phyloP scores from a whole-genome alignment of 148 eudicot species.

The Amaranthus hypochondriacus region DNA sequence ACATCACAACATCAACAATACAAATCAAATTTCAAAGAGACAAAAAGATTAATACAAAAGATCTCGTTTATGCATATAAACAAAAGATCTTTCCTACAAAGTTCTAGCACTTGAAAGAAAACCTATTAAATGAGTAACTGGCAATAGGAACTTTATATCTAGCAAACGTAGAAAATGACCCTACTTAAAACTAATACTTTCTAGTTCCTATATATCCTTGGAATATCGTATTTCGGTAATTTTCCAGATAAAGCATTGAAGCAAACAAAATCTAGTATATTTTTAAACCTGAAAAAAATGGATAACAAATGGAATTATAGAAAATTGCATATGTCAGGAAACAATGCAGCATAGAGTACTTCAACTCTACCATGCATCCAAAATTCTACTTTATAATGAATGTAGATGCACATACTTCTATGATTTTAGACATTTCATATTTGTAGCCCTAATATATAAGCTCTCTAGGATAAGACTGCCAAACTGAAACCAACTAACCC shows the following conservation, averaged over 20 bases:
- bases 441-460: not conserved
- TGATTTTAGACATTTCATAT: not conserved
- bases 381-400: not conserved
- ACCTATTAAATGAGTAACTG: not conserved
- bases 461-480: too few relatives aligned
- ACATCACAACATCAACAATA: not conserved
- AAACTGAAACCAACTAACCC: not conserved
- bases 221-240: not conserved
- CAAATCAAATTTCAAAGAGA: not conserved
- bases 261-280: not conserved
- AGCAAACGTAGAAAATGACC: too few relatives aligned
- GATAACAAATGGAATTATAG: too few relatives aligned
- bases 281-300: too few relatives aligned
- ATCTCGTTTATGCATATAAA: not conserved
- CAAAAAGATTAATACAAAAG: too few relatives aligned
- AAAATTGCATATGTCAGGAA: too few relatives aligned
- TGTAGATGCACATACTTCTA: not conserved
- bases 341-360: too few relatives aligned
- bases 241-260: not conserved
- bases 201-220: not conserved
- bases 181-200: not conserved
- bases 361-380: too few relatives aligned
- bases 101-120: not conserved
- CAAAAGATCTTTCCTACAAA: not conserved
- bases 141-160: not conserved